Percentiles rank a stretch among this genome's conserved stretches.
These are phyloP conservation scores for Collybia sp. DNA, from an alignment of 768 basidiomycete species.

Conservation along the genomic window DNA sequence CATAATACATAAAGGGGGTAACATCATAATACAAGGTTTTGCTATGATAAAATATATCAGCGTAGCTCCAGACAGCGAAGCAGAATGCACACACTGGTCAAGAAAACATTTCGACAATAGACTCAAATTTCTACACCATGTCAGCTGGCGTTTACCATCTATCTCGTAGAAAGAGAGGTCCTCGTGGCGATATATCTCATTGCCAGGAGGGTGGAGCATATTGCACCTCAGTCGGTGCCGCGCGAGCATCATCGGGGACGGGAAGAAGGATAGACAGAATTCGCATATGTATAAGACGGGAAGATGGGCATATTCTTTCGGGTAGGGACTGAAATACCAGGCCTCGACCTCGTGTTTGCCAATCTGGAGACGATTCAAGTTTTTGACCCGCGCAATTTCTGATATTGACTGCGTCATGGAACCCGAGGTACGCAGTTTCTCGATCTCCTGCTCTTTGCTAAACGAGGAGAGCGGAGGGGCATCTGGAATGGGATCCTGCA, in stretches of 20 bases:
- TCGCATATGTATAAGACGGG: conserved; percentile 97
- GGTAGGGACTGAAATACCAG: conserved; percentile 99
- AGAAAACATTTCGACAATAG: conserved; percentile 97
- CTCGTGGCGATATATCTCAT: conserved; percentile 98
- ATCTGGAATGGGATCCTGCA: conserved; percentile 46
- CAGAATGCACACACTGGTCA: conserved; percentile 71
- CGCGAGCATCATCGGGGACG: conserved; percentile 84
- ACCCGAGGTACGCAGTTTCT: conserved; percentile 94
- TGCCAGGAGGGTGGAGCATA: conserved; percentile 92
- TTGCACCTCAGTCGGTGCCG: conserved; percentile 91
- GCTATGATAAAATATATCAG: conserved; percentile 33
- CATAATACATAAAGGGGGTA: conserved; percentile 99
- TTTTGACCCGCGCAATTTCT: conserved; percentile 97
- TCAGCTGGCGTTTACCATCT: conserved; percentile 92
- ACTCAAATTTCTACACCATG: conserved; percentile 96
- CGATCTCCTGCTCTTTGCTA: conserved; percentile 98
- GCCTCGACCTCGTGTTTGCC: conserved; percentile 96
- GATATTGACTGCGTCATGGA: conserved; percentile 99
- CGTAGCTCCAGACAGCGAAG: conserved; percentile 9
- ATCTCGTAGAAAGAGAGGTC: conserved; percentile 98
- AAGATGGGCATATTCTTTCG: conserved; percentile 95
- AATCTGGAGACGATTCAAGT: conserved; percentile 94
- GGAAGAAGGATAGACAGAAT: conserved; percentile 93
- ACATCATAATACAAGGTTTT: conserved; percentile 99
- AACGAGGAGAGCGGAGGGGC: conserved; percentile 57